Percentiles rank a stretch among this genome's conserved stretches.
phyloP scores from a whole-genome alignment of 805 yeast genomes.

The Cyberlindnera americana region DNA sequence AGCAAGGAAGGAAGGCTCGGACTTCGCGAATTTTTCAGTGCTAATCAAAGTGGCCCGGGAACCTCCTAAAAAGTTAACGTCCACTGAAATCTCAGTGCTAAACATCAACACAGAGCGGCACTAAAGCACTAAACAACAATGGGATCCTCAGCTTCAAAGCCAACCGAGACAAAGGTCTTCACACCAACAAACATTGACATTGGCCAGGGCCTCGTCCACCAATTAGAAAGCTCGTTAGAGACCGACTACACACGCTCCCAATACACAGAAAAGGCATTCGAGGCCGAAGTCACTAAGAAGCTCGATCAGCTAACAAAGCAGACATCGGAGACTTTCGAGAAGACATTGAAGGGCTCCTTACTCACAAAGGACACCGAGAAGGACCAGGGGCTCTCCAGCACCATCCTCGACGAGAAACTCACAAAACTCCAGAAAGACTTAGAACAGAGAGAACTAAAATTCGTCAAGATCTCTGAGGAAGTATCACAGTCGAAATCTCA shows the following conservation, averaged over 20 bases:
- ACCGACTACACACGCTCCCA: constrained; percentile 71
- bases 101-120: no score
- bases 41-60: no score
- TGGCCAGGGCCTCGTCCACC: constrained; percentile 58
- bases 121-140: constrained; percentile 18
- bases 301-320: constrained; percentile 51
- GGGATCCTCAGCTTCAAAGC: constrained; percentile 61
- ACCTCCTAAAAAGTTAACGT: no score
- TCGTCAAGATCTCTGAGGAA: constrained; percentile 35
- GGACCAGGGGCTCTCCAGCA: constrained; percentile 30
- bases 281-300: constrained; percentile 59
- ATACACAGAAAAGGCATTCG: constrained; percentile 60
- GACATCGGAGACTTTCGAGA: constrained; percentile 48
- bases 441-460: constrained; percentile 32
- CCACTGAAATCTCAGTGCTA: no score
- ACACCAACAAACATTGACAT: constrained; percentile 70
- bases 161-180: constrained; percentile 59
- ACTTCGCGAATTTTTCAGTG: no score
- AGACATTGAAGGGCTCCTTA: constrained; percentile 42
- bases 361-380: constrained; percentile 33
- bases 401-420: constrained; percentile 40
- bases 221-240: constrained; percentile 59
- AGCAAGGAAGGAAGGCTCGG: no score
- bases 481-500: constrained; percentile 44
- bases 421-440: constrained; percentile 35